These are phyloP conservation scores for Leptographium flavum DNA, from an alignment of 2,329 filamentous ascomycete species.

Conservation along the genomic window DNA sequence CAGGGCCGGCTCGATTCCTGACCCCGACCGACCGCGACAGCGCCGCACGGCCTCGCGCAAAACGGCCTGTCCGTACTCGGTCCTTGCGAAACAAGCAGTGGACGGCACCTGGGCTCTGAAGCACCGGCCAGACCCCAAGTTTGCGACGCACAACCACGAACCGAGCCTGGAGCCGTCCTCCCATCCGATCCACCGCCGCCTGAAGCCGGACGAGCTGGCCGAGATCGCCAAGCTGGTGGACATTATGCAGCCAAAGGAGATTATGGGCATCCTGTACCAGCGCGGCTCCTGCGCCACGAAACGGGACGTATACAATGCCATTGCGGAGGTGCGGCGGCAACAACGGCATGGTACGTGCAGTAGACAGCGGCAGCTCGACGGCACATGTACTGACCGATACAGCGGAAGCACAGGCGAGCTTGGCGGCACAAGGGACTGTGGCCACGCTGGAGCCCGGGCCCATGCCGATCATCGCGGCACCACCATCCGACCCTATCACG, in stretches of 20 bases:
- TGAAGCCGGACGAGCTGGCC: background rate
- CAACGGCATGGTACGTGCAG: no score
- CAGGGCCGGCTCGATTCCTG: background rate
- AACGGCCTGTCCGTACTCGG: background rate
- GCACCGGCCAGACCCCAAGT: background rate
- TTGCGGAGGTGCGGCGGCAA: background rate
- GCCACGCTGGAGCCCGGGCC: no score
- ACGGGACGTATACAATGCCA: background rate
- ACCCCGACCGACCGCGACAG: background rate
- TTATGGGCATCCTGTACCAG: background rate
- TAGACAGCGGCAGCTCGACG: no score
- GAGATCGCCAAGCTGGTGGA: background rate
- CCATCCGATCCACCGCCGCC: background rate
- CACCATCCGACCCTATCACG: no score
- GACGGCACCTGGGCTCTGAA: background rate
- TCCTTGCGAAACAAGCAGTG: background rate
- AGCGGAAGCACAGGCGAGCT: no score
- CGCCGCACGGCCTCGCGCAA: background rate
- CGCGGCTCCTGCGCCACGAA: background rate
- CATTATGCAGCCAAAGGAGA: background rate
- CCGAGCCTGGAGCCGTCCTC: background rate
- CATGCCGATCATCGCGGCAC: no score
- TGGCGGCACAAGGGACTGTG: no score
- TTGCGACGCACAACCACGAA: background rate
- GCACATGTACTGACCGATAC: no score